phyloP scores from a whole-genome alignment of 441 rosid species.

The Aleurites moluccanus region DNA sequence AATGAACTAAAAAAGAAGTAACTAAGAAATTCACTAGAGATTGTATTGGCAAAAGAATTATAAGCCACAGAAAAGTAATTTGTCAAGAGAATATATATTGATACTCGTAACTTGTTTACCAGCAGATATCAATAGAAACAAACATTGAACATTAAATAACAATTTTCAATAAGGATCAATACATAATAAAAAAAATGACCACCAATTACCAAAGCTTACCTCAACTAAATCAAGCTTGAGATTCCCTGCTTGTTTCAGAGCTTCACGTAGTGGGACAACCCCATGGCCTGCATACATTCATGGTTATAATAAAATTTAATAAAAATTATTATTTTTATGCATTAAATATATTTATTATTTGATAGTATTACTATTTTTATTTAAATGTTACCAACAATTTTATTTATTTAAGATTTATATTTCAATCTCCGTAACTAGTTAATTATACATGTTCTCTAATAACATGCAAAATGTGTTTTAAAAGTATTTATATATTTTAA shows the following conservation, averaged over 20 bases:
- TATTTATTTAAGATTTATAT: background rate
- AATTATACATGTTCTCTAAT: background rate
- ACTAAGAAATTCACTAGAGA: background rate
- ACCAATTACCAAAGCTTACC: conserved; percentile 30
- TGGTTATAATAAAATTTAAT: background rate
- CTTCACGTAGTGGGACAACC: conserved; percentile 44
- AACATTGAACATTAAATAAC: background rate
- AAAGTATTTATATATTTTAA: background rate
- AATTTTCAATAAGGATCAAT: background rate
- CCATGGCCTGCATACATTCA: conserved; percentile 41
- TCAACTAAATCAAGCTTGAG: conserved; percentile 57
- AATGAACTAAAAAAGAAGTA: background rate
- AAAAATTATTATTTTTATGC: background rate
- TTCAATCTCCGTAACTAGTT: background rate
- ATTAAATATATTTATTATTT: background rate
- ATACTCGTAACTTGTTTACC: background rate
- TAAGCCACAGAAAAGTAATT: background rate
- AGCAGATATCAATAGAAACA: background rate
- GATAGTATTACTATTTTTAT: background rate
- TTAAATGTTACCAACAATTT: background rate
- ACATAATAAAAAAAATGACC: background rate
- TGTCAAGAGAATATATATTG: background rate
- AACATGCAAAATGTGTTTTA: background rate
- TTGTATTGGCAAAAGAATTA: background rate
- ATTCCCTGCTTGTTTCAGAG: conserved; percentile 42